Evolutionary conservation across 2,329 filamentous ascomycete genomes (phyloP).

Genomic region (Gaeumannomyces tritici): DNA sequence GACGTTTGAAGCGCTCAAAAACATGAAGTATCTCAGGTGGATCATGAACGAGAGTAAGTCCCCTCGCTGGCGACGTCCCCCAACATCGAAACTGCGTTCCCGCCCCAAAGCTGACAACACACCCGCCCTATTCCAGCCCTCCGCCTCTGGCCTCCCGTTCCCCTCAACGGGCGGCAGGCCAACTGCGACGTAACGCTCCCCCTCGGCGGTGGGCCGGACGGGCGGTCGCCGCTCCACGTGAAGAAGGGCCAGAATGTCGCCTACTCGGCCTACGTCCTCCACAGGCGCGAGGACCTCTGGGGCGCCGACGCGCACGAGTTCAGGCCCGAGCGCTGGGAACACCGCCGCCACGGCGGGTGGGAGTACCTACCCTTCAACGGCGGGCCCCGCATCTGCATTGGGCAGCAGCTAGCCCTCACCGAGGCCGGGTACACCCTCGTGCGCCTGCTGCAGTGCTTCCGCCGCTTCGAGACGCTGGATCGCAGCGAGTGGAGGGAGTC

Average conservation of each 20-base stretch:
- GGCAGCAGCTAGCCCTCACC: constrained; percentile 34
- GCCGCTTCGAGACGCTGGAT: not conserved
- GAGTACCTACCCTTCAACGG: constrained; percentile 32
- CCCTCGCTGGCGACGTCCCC: no score
- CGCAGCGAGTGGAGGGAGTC: no score
- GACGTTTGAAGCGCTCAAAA: constrained; percentile 17
- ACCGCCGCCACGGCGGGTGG: constrained; percentile 16
- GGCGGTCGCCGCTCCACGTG: constrained; percentile 31
- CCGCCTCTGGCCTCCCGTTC: constrained; percentile 1
- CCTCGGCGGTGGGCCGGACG: constrained; percentile 32
- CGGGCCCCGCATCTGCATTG: constrained; percentile 40
- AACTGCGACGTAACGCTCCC: constrained; percentile 28
- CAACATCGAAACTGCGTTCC: no score
- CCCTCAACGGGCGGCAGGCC: constrained; percentile 4
- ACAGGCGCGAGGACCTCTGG: constrained; percentile 9
- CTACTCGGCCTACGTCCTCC: constrained; percentile 24
- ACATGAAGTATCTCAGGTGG: constrained; percentile 49
- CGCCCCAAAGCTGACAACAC: no score
- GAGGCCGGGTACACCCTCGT: not conserved
- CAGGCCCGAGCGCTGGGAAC: constrained; percentile 6
- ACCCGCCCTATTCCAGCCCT: not conserved
- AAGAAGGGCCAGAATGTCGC: constrained; percentile 26
- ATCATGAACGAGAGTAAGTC: constrained; percentile 31
- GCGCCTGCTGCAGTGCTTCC: constrained; percentile 1
- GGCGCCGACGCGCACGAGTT: constrained; percentile 6